phyloP scores from a whole-genome alignment of 2,329 filamentous ascomycete genomes.

The Xylaria sp. region DNA sequence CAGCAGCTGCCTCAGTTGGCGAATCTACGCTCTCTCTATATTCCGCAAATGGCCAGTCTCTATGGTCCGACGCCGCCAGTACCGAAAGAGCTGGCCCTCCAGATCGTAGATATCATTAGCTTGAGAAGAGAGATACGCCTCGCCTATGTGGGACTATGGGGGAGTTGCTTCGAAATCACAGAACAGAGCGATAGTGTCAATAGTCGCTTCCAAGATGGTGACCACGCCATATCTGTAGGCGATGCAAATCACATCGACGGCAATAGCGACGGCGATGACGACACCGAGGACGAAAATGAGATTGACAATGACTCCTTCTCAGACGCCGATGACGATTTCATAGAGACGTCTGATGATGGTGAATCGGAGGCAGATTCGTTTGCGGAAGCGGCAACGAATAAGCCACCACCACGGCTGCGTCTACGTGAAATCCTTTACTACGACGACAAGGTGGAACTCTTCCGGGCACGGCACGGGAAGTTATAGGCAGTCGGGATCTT shows the following conservation, averaged over 20 bases:
- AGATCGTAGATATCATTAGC: conserved; percentile 81
- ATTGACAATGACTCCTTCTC: conserved; percentile 58
- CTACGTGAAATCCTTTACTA: conserved; percentile 85
- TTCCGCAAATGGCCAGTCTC: conserved; percentile 68
- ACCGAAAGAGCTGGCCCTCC: conserved; percentile 76
- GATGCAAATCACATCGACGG: conserved; percentile 51
- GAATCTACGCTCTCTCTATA: conserved; percentile 76
- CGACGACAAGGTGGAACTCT: conserved; percentile 84
- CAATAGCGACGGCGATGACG: conserved; percentile 53
- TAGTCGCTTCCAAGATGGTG: conserved; percentile 37
- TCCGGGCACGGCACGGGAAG: conserved; percentile 76
- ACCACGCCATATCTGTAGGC: conserved; percentile 39
- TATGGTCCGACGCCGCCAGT: not conserved
- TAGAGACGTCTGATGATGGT: conserved; percentile 59
- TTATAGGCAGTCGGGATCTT: conserved; percentile 49
- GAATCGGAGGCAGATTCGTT: conserved; percentile 65
- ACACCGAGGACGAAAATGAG: conserved; percentile 56
- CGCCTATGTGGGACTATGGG: conserved; percentile 80
- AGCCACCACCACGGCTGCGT: conserved; percentile 62
- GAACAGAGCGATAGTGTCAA: conserved; percentile 58
- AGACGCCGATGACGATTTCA: conserved; percentile 53
- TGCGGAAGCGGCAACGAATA: conserved; percentile 57
- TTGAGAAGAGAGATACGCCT: conserved; percentile 80
- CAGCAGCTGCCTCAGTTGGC: conserved; percentile 77
- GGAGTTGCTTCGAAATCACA: conserved; percentile 84